Evolutionary conservation across 2,329 filamentous ascomycete genomes (phyloP).

Genomic region (Aspergillus tanneri): DNA sequence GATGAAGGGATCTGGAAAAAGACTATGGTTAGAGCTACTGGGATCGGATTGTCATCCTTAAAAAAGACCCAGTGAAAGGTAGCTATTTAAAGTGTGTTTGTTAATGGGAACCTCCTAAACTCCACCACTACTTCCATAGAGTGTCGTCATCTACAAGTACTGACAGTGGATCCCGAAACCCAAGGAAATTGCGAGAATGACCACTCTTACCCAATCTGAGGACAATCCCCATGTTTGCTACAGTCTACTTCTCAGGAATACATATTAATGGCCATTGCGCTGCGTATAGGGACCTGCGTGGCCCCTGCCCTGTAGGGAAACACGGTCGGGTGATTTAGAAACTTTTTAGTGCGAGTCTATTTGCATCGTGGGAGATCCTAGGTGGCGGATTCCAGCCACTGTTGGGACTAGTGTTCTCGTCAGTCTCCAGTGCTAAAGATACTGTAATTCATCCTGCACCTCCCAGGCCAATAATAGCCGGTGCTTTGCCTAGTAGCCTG

Average conservation of each 20-base stretch:
- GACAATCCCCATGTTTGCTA: neutral
- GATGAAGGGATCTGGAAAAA: no score
- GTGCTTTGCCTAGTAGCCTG: slow-evolving; percentile 11
- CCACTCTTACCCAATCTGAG: neutral
- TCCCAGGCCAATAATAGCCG: slow-evolving; percentile 13
- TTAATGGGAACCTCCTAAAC: neutral
- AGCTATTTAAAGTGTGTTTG: neutral
- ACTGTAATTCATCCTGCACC: slow-evolving; percentile 5
- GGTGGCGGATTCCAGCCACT: slow-evolving; percentile 3
- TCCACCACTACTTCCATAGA: neutral
- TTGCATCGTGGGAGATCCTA: slow-evolving; percentile 3
- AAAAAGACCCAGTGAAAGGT: neutral
- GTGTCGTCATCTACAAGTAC: neutral
- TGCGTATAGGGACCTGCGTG: neutral
- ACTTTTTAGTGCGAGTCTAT: neutral
- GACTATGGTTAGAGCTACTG: no score
- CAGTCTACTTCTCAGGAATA: no score
- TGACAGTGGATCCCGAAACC: neutral
- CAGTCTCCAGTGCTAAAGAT: slow-evolving; percentile 6
- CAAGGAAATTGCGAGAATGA: neutral
- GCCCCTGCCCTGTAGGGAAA: neutral
- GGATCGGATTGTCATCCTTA: no score
- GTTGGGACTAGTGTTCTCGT: slow-evolving; percentile 7
- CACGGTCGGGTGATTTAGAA: neutral
- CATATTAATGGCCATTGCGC: neutral